Percentiles rank a stretch among this genome's conserved stretches.
phyloP scores from a whole-genome alignment of 1,284 basidiomycete species.

The Trichosporon inkin region DNA sequence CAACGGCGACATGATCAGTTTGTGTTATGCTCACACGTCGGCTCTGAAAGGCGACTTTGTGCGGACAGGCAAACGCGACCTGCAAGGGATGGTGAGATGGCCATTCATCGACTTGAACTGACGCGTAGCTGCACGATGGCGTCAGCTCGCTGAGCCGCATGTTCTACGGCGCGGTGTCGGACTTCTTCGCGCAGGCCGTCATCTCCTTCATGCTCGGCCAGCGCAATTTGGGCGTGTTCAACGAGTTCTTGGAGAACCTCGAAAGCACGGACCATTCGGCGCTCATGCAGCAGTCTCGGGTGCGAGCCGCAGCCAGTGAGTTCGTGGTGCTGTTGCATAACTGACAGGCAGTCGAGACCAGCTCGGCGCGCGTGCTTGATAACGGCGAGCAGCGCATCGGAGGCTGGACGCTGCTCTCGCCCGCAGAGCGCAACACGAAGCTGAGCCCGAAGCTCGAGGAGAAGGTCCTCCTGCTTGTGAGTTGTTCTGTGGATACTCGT shows the following conservation, averaged over 20 bases:
- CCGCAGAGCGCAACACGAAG: slow-evolving; percentile 67
- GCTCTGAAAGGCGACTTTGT: slow-evolving; percentile 93
- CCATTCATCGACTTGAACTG: neutral
- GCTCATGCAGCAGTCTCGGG: slow-evolving; percentile 76
- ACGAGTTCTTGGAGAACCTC: slow-evolving; percentile 80
- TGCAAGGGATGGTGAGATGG: slow-evolving; percentile 74
- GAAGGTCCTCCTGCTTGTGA: slow-evolving; percentile 80
- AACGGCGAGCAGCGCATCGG: slow-evolving; percentile 75
- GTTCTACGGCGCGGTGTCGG: slow-evolving; percentile 61
- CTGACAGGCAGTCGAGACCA: slow-evolving; percentile 62
- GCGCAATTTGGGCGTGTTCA: slow-evolving; percentile 76
- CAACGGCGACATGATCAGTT: slow-evolving; percentile 46
- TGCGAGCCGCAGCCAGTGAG: slow-evolving; percentile 73
- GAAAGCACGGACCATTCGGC: slow-evolving; percentile 85
- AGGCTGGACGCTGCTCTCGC: slow-evolving; percentile 90
- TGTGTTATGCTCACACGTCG: slow-evolving; percentile 57
- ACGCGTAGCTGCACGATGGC: slow-evolving; percentile 62
- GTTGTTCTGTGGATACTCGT: slow-evolving; percentile 34
- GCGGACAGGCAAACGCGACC: slow-evolving; percentile 88
- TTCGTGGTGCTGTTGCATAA: slow-evolving; percentile 8
- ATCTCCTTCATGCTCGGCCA: slow-evolving; percentile 86
- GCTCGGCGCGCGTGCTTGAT: slow-evolving; percentile 69
- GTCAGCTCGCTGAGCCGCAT: slow-evolving; percentile 81
- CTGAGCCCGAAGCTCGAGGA: slow-evolving; percentile 81
- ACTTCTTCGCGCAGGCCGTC: slow-evolving; percentile 94